phyloP scores from a whole-genome alignment of 176 grass and related monocot genomes.

The Leersia perrieri region DNA sequence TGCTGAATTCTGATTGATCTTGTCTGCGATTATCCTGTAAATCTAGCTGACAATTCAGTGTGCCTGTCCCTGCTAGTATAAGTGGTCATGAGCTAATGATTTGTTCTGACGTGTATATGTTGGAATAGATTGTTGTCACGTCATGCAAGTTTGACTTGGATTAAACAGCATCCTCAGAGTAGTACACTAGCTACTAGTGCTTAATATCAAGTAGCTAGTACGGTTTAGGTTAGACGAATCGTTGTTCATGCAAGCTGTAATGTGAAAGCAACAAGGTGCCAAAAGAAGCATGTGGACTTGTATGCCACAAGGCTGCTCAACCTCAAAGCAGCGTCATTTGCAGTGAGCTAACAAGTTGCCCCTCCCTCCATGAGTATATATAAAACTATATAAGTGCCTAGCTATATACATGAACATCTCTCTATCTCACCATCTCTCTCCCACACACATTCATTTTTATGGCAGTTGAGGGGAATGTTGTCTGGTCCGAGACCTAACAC shows the following conservation, averaged over 20 bases:
- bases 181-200: not conserved
- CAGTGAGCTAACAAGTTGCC: not conserved
- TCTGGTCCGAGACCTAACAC: slow-evolving; percentile 81
- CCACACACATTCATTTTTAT: not conserved
- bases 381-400: slow-evolving; percentile 11
- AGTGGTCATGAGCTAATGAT: slow-evolving; percentile 16
- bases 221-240: not conserved
- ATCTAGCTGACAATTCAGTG: not conserved
- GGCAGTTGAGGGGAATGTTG: slow-evolving; percentile 94
- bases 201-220: not conserved
- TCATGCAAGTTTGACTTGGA: slow-evolving; percentile 24
- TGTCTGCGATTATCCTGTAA: not conserved
- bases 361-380: no score
- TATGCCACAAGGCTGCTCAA: slow-evolving; percentile 40
- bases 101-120: not conserved
- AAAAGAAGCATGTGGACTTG: slow-evolving; percentile 46
- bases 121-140: not conserved
- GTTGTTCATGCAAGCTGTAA: slow-evolving; percentile 17
- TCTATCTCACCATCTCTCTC: not conserved
- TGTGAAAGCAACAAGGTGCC: slow-evolving; percentile 45
- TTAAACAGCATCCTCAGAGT: not conserved
- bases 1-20: not conserved
- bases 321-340: slow-evolving; percentile 30
- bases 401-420: slow-evolving; percentile 1
- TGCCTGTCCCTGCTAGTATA: not conserved